Base-by-base conservation (phyloP, 495 filamentous ascomycete genomes). In the Hypoxylon cercidicola region DNA sequence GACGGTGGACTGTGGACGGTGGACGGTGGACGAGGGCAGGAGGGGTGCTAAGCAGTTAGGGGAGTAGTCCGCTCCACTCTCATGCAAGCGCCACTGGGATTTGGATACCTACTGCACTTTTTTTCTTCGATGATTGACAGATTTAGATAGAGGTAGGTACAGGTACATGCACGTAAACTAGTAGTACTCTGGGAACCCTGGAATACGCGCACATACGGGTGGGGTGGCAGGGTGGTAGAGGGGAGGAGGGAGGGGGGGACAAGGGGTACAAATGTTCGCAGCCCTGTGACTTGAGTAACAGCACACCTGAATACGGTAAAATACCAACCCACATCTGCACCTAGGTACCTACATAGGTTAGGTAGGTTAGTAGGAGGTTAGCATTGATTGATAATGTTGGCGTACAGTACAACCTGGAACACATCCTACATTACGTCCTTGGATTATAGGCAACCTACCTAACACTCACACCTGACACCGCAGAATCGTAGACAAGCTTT, bases 31-130 rank as follows among this genome's bases (percentile, higher is more conserved):
- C 23, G 23, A 25, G 23, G 30, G 30, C 3, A 10, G 30, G 30
- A 7, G 10, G 30, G 30, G 10, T 32, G 30, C 8, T 32, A 9
- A 10, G 30, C 30, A 9, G 30, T 32, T 32, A 32, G 30, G 30
- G 30, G 30, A 4, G 30, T 19, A 32, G 48, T 44, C 15, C 25
- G 54, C 39, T 20, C 54, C 59, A 51, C 54, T 34, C 12, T 40
- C 18, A 20, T 55, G 44, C 39, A 23, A 67, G 48, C 64, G 58
- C 58, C 64, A 67, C 64, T 39, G 51, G 41, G 37, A 47, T 21
- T 46, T 55, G 46, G 32, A n/a, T n/a, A n/a, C n/a, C n/a, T n/a
- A n/a, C n/a, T n/a, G 30, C 3, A 32, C 5, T 4, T 32, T 32
- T 11, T 32, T 9, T 11, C 8, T 32, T 9, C 8, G 37, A 40